Percentiles rank a stretch among this genome's conserved stretches.
phyloP scores from a whole-genome alignment of 75 land plant species.

The Pinus albicaulis region DNA sequence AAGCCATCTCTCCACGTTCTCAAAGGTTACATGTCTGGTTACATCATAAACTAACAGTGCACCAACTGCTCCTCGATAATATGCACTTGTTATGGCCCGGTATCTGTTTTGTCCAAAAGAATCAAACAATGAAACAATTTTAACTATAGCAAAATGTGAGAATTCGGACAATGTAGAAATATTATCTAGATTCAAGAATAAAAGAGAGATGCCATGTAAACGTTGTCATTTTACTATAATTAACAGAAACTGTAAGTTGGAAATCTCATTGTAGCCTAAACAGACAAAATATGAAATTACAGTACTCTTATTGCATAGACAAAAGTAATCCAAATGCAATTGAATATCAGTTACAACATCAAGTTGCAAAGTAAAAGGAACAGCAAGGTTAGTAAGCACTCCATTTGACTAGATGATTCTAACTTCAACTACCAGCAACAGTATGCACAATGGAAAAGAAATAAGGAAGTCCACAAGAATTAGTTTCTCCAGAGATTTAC shows the following conservation, averaged over 20 bases:
- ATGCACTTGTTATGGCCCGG: slow-evolving; percentile 85
- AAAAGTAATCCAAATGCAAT: not conserved
- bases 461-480: not conserved
- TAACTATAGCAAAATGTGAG: not conserved
- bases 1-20: slow-evolving; percentile 82
- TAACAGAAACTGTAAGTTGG: not conserved
- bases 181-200: not conserved
- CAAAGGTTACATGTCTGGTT: slow-evolving; percentile 73
- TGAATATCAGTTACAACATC: not conserved
- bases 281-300: not conserved
- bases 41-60: slow-evolving; percentile 75
- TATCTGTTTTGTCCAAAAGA: slow-evolving; percentile 25
- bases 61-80: slow-evolving; percentile 79
- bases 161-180: not conserved
- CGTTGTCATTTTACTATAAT: not conserved
- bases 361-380: not conserved
- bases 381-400: not conserved
- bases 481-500: not conserved
- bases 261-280: not conserved
- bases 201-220: not conserved
- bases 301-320: not conserved
- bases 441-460: too few relatives aligned
- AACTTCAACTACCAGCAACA: not conserved
- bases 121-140: not conserved
- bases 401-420: not conserved